Conservation (phyloP, 2,329 filamentous ascomycete species). For the Elsinoe fawcettii region DNA sequence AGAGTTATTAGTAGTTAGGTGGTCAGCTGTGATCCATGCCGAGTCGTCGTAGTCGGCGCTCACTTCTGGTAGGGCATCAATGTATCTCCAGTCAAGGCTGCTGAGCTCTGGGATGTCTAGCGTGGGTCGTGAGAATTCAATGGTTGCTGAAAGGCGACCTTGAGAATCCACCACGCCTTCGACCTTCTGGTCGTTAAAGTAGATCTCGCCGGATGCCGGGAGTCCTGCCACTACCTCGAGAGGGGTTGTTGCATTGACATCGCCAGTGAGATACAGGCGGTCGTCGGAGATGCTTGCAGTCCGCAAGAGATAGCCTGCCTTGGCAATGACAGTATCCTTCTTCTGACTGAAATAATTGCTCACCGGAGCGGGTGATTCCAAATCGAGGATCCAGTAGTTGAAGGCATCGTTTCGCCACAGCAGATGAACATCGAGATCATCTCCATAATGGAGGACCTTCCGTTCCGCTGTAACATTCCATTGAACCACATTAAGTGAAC, state of each 20-base stretch:
- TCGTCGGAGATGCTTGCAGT: constrained; percentile 49
- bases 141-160: constrained; percentile 44
- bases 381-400: constrained; percentile 59
- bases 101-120: constrained; percentile 52
- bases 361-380: constrained; percentile 32
- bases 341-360: constrained; percentile 30
- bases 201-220: constrained; percentile 45
- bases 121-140: constrained; percentile 45
- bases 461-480: constrained; percentile 51
- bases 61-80: constrained; percentile 66
- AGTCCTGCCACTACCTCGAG: constrained; percentile 61
- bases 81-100: constrained; percentile 53
- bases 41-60: constrained; percentile 58
- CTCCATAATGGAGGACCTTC: constrained; percentile 44
- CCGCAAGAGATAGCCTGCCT: constrained; percentile 58
- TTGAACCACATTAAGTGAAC: constrained; percentile 41
- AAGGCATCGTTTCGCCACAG: constrained; percentile 58
- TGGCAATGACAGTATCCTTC: constrained; percentile 45
- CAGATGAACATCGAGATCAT: constrained; percentile 45
- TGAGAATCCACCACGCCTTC: constrained; percentile 27
- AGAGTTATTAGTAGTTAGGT: constrained; percentile 54
- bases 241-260: constrained; percentile 61
- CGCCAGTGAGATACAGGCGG: constrained; percentile 57
- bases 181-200: constrained; percentile 50
- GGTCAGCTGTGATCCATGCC: constrained; percentile 55